phyloP scores from a whole-genome alignment of 1,139 yeast genomes.

The Suhomyces atakaporum region DNA sequence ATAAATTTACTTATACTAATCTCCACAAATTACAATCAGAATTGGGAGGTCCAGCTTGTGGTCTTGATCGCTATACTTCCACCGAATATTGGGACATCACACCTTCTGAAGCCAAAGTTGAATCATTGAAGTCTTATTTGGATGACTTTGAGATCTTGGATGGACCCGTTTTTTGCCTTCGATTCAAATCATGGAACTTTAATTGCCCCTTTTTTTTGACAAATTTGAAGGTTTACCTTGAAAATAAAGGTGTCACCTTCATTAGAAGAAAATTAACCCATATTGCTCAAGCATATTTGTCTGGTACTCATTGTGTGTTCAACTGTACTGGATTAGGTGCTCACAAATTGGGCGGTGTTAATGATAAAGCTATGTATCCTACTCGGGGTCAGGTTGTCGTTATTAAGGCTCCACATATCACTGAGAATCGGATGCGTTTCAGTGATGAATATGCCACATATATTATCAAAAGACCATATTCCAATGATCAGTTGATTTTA shows the following conservation, averaged over 20 bases:
- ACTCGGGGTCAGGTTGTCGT: constrained; percentile 73
- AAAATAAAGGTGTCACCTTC: constrained; percentile 51
- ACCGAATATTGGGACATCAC: constrained; percentile 56
- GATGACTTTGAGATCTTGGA: constrained; percentile 41
- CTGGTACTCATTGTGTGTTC: constrained; percentile 45
- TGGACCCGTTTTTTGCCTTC: constrained; percentile 55
- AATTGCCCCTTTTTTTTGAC: constrained; percentile 61
- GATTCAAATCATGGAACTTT: constrained; percentile 63
- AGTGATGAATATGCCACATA: constrained; percentile 59
- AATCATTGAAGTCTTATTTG: constrained; percentile 47
- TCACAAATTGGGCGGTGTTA: constrained; percentile 54
- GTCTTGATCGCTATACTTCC: constrained; percentile 54
- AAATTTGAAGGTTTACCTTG: constrained; percentile 45
- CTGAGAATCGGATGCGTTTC: constrained; percentile 52
- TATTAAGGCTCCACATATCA: constrained; percentile 56
- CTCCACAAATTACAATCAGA: constrained; percentile 43
- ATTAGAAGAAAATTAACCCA: constrained; percentile 47
- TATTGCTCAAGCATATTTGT: constrained; percentile 52
- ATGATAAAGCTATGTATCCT: constrained; percentile 56
- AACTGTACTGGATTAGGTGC: constrained; percentile 76
- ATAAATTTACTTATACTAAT: constrained; percentile 55
- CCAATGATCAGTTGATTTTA: constrained; percentile 59
- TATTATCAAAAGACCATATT: constrained; percentile 66
- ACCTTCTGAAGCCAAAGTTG: constrained; percentile 46
- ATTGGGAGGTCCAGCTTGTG: constrained; percentile 56